Evolutionary conservation across 345 rosid genomes (phyloP).

Genomic region (Clausena lansium): DNA sequence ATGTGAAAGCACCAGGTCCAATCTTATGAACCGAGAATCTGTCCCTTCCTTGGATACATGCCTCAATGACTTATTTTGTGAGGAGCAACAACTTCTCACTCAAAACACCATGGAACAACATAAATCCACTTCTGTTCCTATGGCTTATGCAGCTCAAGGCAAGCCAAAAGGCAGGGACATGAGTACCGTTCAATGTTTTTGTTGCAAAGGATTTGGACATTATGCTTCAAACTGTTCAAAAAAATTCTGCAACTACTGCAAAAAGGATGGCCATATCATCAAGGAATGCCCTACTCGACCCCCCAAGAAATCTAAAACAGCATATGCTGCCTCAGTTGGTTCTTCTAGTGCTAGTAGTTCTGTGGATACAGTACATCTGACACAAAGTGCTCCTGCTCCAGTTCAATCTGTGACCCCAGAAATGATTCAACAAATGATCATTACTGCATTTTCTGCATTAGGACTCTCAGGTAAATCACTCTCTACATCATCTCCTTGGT

Average conservation of each 20-base stretch:
- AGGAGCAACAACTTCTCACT: not conserved
- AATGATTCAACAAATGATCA: slow-evolving; percentile 19
- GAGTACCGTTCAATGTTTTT: not conserved
- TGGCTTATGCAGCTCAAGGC: not conserved
- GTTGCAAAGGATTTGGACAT: not conserved
- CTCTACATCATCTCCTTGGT: not conserved
- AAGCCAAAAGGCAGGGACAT: not conserved
- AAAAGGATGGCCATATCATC: not conserved
- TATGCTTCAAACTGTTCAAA: not conserved
- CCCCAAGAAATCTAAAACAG: not conserved
- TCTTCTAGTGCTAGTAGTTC: not conserved
- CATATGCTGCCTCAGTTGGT: not conserved
- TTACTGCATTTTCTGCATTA: slow-evolving; percentile 6
- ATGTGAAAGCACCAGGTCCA: not conserved
- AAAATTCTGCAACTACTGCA: not conserved
- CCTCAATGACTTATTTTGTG: not conserved
- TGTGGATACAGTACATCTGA: no score
- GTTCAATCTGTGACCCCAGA: not conserved
- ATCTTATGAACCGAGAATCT: not conserved
- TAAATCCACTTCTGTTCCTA: not conserved
- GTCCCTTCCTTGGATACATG: no score
- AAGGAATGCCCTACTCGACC: not conserved
- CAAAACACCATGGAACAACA: not conserved
- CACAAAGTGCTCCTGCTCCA: not conserved
- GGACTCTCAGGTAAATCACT: not conserved